Evolutionary conservation across 768 basidiomycete species (phyloP).

Genomic region (Tylopilus sp.): DNA sequence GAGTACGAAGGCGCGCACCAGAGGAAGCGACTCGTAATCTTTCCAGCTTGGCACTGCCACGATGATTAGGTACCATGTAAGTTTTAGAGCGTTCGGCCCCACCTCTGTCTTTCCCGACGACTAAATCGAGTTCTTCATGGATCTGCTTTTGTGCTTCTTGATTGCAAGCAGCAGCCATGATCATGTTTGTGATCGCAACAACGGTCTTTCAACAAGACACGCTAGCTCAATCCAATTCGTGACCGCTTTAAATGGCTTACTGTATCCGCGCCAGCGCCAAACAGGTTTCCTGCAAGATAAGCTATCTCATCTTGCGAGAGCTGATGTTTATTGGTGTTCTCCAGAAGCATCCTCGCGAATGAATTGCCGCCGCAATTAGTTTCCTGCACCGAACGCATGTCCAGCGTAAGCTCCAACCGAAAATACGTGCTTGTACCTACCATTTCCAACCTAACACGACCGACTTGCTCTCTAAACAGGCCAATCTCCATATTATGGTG

Average conservation of each 20-base stretch:
- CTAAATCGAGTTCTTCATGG: background rate
- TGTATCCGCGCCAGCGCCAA: slow-evolving; percentile 49
- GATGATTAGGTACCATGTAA: no score
- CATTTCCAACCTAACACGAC: background rate
- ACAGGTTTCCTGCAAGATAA: slow-evolving; percentile 57
- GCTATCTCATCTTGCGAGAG: slow-evolving; percentile 52
- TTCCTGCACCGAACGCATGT: slow-evolving; percentile 5
- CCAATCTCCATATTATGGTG: background rate
- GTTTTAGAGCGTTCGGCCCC: no score
- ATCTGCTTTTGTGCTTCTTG: background rate
- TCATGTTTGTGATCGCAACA: background rate
- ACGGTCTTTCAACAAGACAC: background rate
- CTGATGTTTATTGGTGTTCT: slow-evolving; percentile 43
- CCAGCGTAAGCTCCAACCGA: no score
- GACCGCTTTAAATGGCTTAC: no score
- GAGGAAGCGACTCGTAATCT: background rate
- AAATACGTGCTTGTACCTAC: background rate
- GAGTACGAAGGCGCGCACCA: background rate
- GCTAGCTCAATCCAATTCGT: no score
- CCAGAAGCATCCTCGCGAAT: slow-evolving; percentile 52
- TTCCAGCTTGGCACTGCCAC: no score
- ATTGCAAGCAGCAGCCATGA: background rate
- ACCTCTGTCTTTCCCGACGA: background rate
- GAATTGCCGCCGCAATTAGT: slow-evolving; percentile 17
- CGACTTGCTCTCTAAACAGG: background rate